A percentile compares a stretch with the other conserved stretches of the same genome.
Evolutionary conservation across 495 filamentous ascomycete species (phyloP).

Genomic region (Aspergillus campestris): DNA sequence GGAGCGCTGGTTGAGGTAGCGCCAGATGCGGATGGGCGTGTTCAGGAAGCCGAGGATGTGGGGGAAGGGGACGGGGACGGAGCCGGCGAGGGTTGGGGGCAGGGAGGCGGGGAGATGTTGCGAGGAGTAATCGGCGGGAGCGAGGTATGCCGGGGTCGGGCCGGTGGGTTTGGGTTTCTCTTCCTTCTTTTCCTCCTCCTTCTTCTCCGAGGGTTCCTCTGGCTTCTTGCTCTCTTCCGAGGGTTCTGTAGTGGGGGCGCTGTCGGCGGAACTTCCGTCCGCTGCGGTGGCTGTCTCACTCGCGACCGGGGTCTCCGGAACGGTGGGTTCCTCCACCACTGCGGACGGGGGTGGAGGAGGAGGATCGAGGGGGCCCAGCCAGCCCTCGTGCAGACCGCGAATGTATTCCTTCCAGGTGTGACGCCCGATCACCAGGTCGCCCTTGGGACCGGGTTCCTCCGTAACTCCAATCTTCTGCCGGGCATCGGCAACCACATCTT

Average conservation of each 20-base stretch:
- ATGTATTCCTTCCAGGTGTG: slow-evolving; percentile 98
- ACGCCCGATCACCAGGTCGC: slow-evolving; percentile 83
- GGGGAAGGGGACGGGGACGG: slow-evolving; percentile 66
- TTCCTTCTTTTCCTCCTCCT: slow-evolving; percentile 31
- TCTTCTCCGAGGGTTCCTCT: slow-evolving; percentile 16
- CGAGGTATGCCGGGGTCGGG: slow-evolving; percentile 54
- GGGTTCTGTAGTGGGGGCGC: slow-evolving; percentile 11
- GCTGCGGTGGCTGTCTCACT: slow-evolving; percentile 20
- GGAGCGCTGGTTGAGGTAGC: slow-evolving; percentile 78
- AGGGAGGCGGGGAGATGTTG: slow-evolving; percentile 50
- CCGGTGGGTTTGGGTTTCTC: slow-evolving; percentile 44
- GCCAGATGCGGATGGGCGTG: slow-evolving; percentile 76
- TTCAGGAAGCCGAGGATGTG: slow-evolving; percentile 92
- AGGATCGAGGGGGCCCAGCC: slow-evolving; percentile 75
- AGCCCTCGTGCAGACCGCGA: slow-evolving; percentile 87
- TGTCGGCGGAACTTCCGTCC: slow-evolving; percentile 21
- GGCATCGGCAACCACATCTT: slow-evolving; percentile 48
- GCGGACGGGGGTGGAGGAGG: slow-evolving; percentile 11
- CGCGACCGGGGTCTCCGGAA: slow-evolving; percentile 16
- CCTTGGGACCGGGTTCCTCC: slow-evolving; percentile 63
- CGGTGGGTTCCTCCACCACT: slow-evolving; percentile 3
- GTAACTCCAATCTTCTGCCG: slow-evolving; percentile 52
- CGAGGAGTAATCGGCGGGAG: slow-evolving; percentile 56
- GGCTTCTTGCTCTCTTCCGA: slow-evolving; percentile 29
- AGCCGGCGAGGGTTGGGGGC: slow-evolving; percentile 56